These are phyloP conservation scores for Hyparrhenia diplandra DNA, from an alignment of 176 grass and related monocot genomes.

Conservation along the genomic window DNA sequence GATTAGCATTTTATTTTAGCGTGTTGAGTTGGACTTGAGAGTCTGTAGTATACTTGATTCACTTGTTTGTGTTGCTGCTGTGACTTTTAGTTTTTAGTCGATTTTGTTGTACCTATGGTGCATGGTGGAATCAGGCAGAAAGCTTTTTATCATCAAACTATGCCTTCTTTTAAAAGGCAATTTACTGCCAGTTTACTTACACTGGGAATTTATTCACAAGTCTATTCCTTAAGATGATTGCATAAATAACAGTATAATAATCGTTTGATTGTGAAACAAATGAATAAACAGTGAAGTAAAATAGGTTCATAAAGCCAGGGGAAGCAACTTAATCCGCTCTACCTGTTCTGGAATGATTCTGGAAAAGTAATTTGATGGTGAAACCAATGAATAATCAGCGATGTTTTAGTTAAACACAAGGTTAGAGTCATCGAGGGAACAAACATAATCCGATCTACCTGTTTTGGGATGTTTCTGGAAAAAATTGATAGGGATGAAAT, in stretches of 20 bases:
- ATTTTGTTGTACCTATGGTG: neutral
- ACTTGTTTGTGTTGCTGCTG: too few species aligned
- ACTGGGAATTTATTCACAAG: too few species aligned
- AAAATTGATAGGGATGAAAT: neutral
- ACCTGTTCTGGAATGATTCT: neutral
- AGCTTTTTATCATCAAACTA: neutral
- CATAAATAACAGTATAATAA: neutral
- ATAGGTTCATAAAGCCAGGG: neutral
- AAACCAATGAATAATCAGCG: neutral
- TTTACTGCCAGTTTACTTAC: neutral
- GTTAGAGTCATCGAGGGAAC: neutral
- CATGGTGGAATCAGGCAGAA: neutral
- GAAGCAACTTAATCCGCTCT: neutral
- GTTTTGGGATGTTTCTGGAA: neutral
- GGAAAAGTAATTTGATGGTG: neutral
- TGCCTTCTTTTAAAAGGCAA: neutral
- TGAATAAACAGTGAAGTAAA: neutral
- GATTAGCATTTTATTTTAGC: neutral
- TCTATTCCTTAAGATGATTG: neutral
- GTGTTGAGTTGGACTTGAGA: neutral
- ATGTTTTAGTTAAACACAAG: neutral
- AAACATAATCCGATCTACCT: neutral
- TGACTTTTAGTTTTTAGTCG: neutral
- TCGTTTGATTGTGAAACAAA: neutral
- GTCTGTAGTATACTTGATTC: neutral